These are phyloP conservation scores for Vitis cinerea DNA, from an alignment of 164 flowering plant species.

Conservation along the genomic window DNA sequence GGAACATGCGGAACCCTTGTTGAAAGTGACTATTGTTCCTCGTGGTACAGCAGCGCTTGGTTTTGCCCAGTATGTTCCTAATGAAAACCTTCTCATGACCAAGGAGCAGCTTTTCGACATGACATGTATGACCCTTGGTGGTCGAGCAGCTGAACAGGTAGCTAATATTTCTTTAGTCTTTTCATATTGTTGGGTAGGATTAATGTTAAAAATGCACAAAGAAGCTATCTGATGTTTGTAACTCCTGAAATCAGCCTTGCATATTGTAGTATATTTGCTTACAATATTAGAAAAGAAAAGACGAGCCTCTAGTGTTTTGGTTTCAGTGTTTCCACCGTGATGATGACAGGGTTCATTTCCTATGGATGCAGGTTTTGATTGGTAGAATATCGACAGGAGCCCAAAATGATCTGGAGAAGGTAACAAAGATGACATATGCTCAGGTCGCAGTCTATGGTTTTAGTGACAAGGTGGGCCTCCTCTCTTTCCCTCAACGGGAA, in stretches of 20 bases:
- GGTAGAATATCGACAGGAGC: constrained; percentile 97
- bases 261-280: too few relatives aligned
- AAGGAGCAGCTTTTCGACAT: constrained; percentile 95
- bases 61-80: constrained; percentile 96
- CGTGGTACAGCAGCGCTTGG: constrained; percentile 97
- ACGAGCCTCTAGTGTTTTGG: not conserved
- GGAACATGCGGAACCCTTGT: constrained; percentile 86
- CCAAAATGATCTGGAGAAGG: constrained; percentile 92
- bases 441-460: constrained; percentile 92
- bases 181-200: too few relatives aligned
- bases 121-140: constrained; percentile 99
- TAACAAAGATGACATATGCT: constrained; percentile 93
- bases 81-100: constrained; percentile 89
- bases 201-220: too few relatives aligned
- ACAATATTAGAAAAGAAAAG: too few relatives aligned
- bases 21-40: constrained; percentile 95
- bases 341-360: not conserved
- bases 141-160: constrained; percentile 98
- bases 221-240: too few relatives aligned
- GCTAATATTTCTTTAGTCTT: not conserved
- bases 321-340: not conserved
- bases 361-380: constrained; percentile 59
- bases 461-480: constrained; percentile 91
- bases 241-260: too few relatives aligned
- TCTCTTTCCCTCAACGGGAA: constrained; percentile 85